Evolutionary conservation across 495 filamentous ascomycete genomes (phyloP).

Genomic region (Acidiella bohemica): DNA sequence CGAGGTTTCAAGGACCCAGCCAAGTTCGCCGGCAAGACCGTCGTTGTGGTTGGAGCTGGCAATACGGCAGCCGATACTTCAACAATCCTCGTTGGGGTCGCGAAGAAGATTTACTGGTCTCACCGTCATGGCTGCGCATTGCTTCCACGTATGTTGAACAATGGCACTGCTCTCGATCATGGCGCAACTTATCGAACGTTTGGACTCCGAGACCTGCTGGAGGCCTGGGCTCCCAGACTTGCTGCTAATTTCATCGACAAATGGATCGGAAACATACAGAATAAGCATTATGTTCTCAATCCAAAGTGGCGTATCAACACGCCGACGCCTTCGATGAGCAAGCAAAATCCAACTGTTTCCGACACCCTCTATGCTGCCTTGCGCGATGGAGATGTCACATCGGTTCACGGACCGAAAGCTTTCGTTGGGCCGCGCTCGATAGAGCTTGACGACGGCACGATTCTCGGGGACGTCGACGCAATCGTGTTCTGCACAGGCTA

Average conservation of each 20-base stretch:
- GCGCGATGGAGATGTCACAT: constrained; percentile 1
- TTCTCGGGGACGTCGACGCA: constrained; percentile 6
- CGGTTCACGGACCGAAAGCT: constrained; percentile 1
- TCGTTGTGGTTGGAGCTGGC: constrained; percentile 3
- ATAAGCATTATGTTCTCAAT: neutral
- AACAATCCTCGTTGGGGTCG: neutral
- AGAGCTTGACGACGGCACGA: constrained; percentile 8
- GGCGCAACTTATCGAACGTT: constrained; percentile 1
- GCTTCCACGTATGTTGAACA: neutral
- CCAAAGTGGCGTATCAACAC: constrained; percentile 5
- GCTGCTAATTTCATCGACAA: constrained; percentile 1
- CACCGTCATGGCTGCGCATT: neutral
- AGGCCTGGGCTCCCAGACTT: neutral
- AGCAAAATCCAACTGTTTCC: constrained; percentile 1
- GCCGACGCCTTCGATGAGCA: neutral
- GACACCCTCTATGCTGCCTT: constrained; percentile 3
- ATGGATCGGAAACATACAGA: neutral
- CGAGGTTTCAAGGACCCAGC: neutral
- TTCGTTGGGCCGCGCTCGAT: constrained; percentile 1
- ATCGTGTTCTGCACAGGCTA: constrained; percentile 16
- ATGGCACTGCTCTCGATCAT: constrained; percentile 1
- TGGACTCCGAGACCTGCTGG: neutral
- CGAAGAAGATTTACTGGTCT: constrained; percentile 4
- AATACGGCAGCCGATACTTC: constrained; percentile 4
- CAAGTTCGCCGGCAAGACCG: constrained; percentile 5